Conservation (phyloP, 441 rosid species). For the Daphne laureola region DNA sequence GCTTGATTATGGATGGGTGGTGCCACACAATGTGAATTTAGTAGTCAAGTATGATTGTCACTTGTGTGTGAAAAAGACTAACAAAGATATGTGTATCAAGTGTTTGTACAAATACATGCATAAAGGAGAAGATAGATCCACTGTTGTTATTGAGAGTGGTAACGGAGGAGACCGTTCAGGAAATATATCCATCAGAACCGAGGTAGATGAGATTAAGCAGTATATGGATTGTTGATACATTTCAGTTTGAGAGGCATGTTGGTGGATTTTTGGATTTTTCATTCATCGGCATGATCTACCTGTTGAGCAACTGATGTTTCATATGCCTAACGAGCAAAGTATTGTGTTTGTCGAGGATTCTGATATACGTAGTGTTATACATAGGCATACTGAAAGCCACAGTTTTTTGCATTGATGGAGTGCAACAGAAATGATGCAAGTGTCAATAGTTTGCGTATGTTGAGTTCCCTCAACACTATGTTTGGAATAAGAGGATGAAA, state of each 20-base stretch:
- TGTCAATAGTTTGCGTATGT: slow-evolving; percentile 3
- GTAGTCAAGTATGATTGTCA: not conserved
- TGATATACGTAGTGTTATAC: not conserved
- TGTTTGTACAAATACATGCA: not conserved
- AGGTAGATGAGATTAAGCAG: not conserved
- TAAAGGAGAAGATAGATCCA: not conserved
- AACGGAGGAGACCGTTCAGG: not conserved
- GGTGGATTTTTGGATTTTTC: slow-evolving; percentile 16
- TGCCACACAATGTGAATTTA: not conserved
- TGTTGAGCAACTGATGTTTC: slow-evolving; percentile 1
- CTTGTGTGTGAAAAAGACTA: not conserved
- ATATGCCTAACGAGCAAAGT: not conserved
- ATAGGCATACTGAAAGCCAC: no score
- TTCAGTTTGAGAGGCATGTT: slow-evolving; percentile 9
- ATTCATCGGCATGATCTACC: not conserved
- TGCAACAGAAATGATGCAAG: not conserved
- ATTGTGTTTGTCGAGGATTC: not conserved
- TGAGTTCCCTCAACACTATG: not conserved
- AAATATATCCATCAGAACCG: not conserved
- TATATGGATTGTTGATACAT: slow-evolving; percentile 9
- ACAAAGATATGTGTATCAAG: not conserved
- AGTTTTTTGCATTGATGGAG: not conserved
- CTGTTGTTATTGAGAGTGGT: not conserved
- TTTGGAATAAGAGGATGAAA: not conserved
- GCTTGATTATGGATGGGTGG: not conserved